These are phyloP conservation scores for Przewalskia tangutica DNA, from an alignment of 257 asterid species.

Conservation along the genomic window DNA sequence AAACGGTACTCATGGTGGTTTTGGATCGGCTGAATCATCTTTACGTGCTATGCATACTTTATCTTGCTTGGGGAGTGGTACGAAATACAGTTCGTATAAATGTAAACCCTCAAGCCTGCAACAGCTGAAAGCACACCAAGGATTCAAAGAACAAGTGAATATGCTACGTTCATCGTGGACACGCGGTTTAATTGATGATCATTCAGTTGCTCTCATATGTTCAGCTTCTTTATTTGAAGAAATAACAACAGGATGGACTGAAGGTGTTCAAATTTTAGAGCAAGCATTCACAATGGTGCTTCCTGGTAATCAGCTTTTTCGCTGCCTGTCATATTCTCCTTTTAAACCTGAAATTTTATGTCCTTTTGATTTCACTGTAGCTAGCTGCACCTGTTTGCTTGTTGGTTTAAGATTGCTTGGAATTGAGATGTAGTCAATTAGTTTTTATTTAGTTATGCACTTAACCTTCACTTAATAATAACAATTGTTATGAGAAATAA, in stretches of 20 bases:
- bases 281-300: constrained; percentile 82
- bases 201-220: constrained; percentile 64
- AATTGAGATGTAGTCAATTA: not conserved
- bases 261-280: constrained; percentile 62
- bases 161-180: constrained; percentile 53
- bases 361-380: not conserved
- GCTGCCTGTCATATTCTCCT: not conserved
- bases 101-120: constrained; percentile 57
- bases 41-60: constrained; percentile 77
- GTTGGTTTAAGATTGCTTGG: not conserved
- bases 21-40: constrained; percentile 40
- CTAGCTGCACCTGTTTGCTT: not conserved
- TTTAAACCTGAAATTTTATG: not conserved
- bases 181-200: constrained; percentile 66
- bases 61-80: constrained; percentile 80
- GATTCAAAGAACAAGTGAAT: constrained; percentile 71
- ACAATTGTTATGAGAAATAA: not conserved
- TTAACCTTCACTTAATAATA: not conserved
- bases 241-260: constrained; percentile 63
- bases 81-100: constrained; percentile 53
- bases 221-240: constrained; percentile 88
- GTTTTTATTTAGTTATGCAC: not conserved
- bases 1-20: constrained; percentile 26
- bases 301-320: constrained; percentile 50
- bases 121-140: constrained; percentile 84